Conservation (phyloP, 768 basidiomycete species). For the Lentinula detonsa region DNA sequence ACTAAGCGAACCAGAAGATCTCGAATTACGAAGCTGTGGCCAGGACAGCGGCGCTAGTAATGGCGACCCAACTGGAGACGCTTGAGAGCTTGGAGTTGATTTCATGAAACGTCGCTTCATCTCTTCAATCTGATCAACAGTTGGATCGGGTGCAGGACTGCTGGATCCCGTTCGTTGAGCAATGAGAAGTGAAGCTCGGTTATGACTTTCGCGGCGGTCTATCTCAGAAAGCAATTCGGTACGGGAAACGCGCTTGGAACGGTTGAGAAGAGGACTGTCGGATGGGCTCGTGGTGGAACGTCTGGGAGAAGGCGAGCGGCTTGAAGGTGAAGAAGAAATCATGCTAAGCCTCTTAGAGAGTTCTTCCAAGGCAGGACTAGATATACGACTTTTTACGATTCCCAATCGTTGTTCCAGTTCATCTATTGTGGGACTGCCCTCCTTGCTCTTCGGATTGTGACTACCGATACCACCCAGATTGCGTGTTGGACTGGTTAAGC, state of each 20-base stretch:
- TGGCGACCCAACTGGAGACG: conserved; percentile 11
- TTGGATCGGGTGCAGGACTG: conserved; percentile 25
- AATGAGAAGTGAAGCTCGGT: background rate
- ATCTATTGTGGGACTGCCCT: conserved; percentile 56
- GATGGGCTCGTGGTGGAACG: conserved; percentile 19
- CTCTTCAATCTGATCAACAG: conserved; percentile 50
- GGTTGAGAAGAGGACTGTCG: conserved; percentile 9
- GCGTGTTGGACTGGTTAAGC: conserved; percentile 21
- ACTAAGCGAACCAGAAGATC: conserved; percentile 8
- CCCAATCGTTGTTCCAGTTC: conserved; percentile 60
- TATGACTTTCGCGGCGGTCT: background rate
- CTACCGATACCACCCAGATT: conserved; percentile 41
- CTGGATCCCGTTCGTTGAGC: conserved; percentile 14
- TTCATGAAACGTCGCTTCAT: conserved; percentile 56
- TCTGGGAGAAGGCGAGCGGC: conserved; percentile 17
- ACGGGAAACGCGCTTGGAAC: background rate
- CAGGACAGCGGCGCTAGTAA: conserved; percentile 15
- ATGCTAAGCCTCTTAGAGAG: conserved; percentile 38
- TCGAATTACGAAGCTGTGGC: conserved; percentile 17
- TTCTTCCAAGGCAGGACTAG: conserved; percentile 50
- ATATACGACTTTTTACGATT: conserved; percentile 45
- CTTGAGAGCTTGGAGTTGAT: conserved; percentile 19
- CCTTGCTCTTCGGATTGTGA: conserved; percentile 31
- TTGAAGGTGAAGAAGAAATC: conserved; percentile 16
- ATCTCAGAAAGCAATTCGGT: background rate